Evolutionary conservation across 2,329 filamentous ascomycete species (phyloP), one percentile per base, ranked within the genome.

Genomic region (Colletotrichum orchidophilum): DNA sequence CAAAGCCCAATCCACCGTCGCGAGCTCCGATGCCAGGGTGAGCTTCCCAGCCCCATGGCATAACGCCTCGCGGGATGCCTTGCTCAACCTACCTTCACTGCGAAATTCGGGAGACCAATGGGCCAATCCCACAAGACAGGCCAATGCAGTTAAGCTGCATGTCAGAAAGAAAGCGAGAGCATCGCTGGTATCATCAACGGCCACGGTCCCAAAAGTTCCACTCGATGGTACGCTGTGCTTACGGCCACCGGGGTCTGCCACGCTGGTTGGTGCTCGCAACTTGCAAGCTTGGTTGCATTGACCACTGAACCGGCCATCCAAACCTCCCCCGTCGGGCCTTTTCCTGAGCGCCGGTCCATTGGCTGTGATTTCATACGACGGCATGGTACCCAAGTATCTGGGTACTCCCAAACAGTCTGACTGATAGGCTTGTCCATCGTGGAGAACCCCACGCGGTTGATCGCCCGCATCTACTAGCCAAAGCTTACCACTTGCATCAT

Each of bases 161-260:
- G 69, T 71, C 64, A 68, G 69, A 63, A 29, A 29, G 33, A 64
- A 63, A 67, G 52, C 50, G 57, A 66, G 63, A 42, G 33, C 52
- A 31, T 33, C 33, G 64, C 46, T 69, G 64, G 64, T 59, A 59
- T 33, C 29, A 33, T 58, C 35, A n/a, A n/a, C n/a, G n/a, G n/a
- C n/a, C n/a, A 33, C 26, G 42, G 57, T 35, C 39, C 52, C 52
- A 67, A 70, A 68, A 39, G 52, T 71, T 35, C 68, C 68, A 53
- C 59, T 58, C 31, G 35, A 63, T 68, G 68, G 70, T n/a, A 46
- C 66, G 70, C 70, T 65, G 66, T 72, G 70, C 70, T 72, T 59
- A 72, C 49, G 31, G 59, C 63, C 27, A 24, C 62, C 52, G 6
- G 26, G 35, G 21, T 24, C 50, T 24, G 24, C 46, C 54, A 60